phyloP scores from a whole-genome alignment of 1,284 basidiomycete species.

The Tylopilus sp. region DNA sequence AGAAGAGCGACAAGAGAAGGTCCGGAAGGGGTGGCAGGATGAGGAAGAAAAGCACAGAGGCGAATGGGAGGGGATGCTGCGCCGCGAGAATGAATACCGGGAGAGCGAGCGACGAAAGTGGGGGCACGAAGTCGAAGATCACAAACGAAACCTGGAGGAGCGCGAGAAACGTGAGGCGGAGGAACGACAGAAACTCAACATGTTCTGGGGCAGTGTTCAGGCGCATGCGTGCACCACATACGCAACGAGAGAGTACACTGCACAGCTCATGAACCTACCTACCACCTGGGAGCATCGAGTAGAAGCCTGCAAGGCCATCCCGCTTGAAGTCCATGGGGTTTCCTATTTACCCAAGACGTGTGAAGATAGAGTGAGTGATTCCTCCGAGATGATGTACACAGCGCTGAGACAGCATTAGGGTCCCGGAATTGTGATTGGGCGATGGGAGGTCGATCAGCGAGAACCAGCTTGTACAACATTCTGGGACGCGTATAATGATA shows the following conservation, averaged over 20 bases:
- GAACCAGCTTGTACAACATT: constrained; percentile 23
- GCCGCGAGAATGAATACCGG: background rate
- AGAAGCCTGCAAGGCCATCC: constrained; percentile 21
- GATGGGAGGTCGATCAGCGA: constrained; percentile 18
- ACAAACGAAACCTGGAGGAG: no score
- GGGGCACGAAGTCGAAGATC: constrained; percentile 14
- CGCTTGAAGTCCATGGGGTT: constrained; percentile 22
- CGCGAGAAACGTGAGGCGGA: constrained; percentile 26
- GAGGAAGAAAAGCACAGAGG: no score
- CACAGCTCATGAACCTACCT: constrained; percentile 23
- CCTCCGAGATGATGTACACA: no score
- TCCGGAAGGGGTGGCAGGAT: no score
- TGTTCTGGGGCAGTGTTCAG: constrained; percentile 22
- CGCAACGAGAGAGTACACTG: constrained; percentile 25
- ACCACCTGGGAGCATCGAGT: constrained; percentile 13
- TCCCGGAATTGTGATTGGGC: constrained; percentile 17
- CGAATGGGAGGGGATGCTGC: no score
- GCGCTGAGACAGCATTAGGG: constrained; percentile 15
- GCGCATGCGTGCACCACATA: constrained; percentile 21
- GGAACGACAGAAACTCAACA: constrained; percentile 14
- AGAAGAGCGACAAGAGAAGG: no score
- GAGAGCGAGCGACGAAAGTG: constrained; percentile 5
- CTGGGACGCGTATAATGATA: constrained; percentile 23
- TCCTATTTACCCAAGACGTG: constrained; percentile 21
- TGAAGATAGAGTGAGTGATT: constrained; percentile 20